Evolutionary conservation across 2,329 filamentous ascomycete genomes (phyloP), one percentile per base, ranked within the genome.

Genomic region (Sclerotinia minor): DNA sequence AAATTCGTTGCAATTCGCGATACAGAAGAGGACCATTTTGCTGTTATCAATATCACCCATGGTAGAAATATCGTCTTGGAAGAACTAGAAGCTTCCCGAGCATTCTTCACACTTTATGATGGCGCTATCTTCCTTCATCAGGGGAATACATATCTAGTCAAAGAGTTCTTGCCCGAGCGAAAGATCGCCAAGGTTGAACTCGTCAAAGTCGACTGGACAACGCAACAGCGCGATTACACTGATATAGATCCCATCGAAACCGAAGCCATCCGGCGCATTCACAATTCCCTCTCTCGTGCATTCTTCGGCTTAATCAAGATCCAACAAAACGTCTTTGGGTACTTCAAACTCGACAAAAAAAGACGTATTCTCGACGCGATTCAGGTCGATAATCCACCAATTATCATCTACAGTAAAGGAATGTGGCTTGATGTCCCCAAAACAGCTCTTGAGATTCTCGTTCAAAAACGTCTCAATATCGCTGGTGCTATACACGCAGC

Each of bases 121-220:
- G 95, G 95, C 17, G 95, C 92, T 55, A 97, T 99, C 70, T 99
- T 96, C 80, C 83, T 99, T 6, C 95, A 99, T 75, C 95, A 99
- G 79, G 95, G 95, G n/a, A 88, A 88, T 71, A 94, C 90, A 1
- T 99, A 97, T 76, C 84, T 98, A 2, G 92, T 99, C 64, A 91
- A 92, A 73, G 93, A 98, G 73, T 94, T 98, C 75, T 87, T 87
- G 70, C 89, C 91, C 0, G 92, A 95, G 45, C 85, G 85, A 69
- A 89, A 89, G 75, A 89, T 97, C 72, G 95, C 95, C 5, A 91
- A 91, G 72, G 95, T 99, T 5, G 90, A 95, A 78, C 87, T 87
- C 69, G 94, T 97, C 61, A 91, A 91, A 71, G 94, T 98, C 38
- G 92, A 97, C 75, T 99, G 94, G 94, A 96, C 89, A 1, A 99